Evolutionary conservation across 768 basidiomycete genomes (phyloP), one percentile per base, ranked within the genome.

Genomic region (Trichaptum fuscoviolaceum): DNA sequence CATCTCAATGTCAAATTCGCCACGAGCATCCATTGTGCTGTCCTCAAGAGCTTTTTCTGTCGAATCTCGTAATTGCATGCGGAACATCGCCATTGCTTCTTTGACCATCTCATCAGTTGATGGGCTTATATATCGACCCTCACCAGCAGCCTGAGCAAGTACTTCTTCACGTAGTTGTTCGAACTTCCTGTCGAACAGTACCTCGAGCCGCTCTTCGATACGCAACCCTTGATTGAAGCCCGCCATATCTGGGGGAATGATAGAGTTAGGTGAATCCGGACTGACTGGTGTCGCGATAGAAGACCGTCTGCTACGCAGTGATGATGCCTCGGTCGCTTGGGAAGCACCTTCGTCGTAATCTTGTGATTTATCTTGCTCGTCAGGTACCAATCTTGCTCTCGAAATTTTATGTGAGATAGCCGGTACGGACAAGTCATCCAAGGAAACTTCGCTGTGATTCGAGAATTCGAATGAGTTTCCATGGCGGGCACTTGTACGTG

Each of bases 1-100:
- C 68, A 91, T 78, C 72, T 92, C 88, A 73, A 92, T 86, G 76
- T 93, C 92, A 26, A 92, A 76, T 69, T 93, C 91, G 23, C 89
- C 90, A 34, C 86, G 85, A 25, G 88, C 90, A 70, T 92, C 90
- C 77, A 85, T 79, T 70, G 85, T 86, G 67, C 83, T 84, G 65
- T 88, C 87, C 24, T 90, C 88, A 62, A 83, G 68, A 23, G 83
- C 81, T 59, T 83, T 82, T 7, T 79, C 78, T 0, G 87, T 85
- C 8, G 86, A 85, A 57, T 88, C 87, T 65, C 85, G 85, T 10
- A 91, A 77, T 69, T 91, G 89, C 23, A 85, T 77, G 9, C 88
- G 83, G 80, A 92, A 88, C 67, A 91, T 75, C 8, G 85, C 78
- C 57, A 91, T 80, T 6, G 91, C 82, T 67, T 92, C 91, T 0